Evolutionary conservation across 176 grass and related monocot species (phyloP).

Genomic region (Carex littledalei): DNA sequence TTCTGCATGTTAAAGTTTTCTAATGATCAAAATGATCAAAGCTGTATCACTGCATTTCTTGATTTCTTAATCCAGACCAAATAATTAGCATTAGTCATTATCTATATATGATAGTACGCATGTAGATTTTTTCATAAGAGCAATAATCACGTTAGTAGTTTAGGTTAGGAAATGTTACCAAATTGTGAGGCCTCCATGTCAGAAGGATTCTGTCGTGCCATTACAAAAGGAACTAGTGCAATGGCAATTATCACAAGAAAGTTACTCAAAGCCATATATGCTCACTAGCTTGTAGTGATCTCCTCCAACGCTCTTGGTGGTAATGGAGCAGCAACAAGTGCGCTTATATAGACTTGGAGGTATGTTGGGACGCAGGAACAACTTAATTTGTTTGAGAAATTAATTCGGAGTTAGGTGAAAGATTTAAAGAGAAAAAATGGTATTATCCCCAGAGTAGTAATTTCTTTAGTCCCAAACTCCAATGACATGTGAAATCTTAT

Average conservation of each 20-base stretch:
- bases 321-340: neutral
- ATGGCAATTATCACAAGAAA: neutral
- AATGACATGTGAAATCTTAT: neutral
- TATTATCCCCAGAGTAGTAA: neutral
- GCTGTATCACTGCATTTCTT: too few relatives aligned
- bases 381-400: neutral
- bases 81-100: too few relatives aligned
- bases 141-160: neutral
- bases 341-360: neutral
- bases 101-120: neutral
- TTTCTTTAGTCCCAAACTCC: neutral
- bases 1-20: too few relatives aligned
- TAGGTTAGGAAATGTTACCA: neutral
- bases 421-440: neutral
- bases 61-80: too few relatives aligned
- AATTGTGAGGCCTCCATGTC: neutral
- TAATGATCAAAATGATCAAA: too few relatives aligned
- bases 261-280: neutral
- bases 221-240: neutral
- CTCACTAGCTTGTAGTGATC: neutral
- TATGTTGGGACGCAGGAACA: neutral
- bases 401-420: neutral
- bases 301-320: neutral
- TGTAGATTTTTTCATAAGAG: neutral
- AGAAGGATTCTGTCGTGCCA: slow-evolving; percentile 1